phyloP scores from a whole-genome alignment of 2,329 filamentous ascomycete genomes.

The Penicillium sp. region DNA sequence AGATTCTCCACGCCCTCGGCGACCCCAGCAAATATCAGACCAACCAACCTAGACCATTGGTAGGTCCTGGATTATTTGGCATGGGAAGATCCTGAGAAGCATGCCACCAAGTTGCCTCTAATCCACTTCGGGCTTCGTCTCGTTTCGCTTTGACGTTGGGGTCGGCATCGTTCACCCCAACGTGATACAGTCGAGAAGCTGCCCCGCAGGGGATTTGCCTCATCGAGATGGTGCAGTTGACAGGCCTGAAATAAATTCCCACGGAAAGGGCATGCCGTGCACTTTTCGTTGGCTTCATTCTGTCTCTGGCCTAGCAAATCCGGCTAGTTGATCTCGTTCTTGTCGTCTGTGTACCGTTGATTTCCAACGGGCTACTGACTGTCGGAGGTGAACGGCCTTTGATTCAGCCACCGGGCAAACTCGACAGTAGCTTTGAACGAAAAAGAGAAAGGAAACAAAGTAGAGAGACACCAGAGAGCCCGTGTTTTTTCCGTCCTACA shows the following conservation, averaged over 20 bases:
- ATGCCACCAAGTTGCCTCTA: not conserved
- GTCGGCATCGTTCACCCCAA: not conserved
- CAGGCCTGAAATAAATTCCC: conserved; percentile 3
- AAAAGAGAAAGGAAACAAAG: not conserved
- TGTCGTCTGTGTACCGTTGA: not conserved
- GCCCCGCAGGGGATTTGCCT: conserved; percentile 36
- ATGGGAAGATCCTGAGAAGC: too few relatives aligned
- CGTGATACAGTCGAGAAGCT: conserved; percentile 6
- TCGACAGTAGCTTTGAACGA: conserved; percentile 1
- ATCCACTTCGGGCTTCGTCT: not conserved
- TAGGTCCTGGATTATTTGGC: not conserved
- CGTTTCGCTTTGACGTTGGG: conserved; percentile 1
- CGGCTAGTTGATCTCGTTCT: not conserved
- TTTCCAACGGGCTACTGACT: not conserved
- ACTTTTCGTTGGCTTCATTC: not conserved
- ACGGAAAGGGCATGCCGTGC: too few relatives aligned
- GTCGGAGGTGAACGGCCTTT: too few relatives aligned
- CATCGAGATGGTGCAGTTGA: conserved; percentile 16
- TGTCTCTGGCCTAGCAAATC: not conserved
- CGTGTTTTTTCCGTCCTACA: not conserved
- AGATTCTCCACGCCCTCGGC: conserved; percentile 10
- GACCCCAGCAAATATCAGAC: conserved; percentile 1
- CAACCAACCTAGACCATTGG: not conserved
- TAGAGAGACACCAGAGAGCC: conserved; percentile 2
- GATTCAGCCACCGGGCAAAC: conserved; percentile 7